Percentiles rank a stretch among this genome's conserved stretches.
phyloP scores from a whole-genome alignment of 805 yeast genomes.

The Starmerella bombi region DNA sequence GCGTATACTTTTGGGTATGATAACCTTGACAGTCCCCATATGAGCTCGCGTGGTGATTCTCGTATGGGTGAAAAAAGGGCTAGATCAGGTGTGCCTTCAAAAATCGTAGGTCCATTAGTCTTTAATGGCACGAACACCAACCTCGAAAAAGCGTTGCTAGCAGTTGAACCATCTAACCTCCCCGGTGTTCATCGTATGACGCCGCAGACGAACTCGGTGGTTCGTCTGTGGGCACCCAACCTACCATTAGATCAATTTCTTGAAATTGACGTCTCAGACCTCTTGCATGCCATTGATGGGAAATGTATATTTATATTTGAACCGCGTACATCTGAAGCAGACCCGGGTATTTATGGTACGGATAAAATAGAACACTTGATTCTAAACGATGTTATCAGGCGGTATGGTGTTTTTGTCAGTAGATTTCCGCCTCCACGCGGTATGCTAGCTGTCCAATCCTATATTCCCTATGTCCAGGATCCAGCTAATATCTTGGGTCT shows the following conservation, averaged over 20 bases:
- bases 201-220: constrained; percentile 9
- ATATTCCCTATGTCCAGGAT: constrained; percentile 21
- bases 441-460: background rate
- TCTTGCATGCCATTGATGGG: constrained; percentile 14
- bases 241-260: constrained; percentile 4
- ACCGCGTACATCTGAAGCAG: constrained; percentile 5
- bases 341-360: constrained; percentile 1
- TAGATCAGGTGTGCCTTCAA: constrained; percentile 13
- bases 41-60: too few relatives aligned
- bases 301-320: constrained; percentile 18
- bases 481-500: constrained; percentile 21
- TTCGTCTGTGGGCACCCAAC: constrained; percentile 15
- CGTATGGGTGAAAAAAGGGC: too few relatives aligned
- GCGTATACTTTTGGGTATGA: too few relatives aligned
- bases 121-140: constrained; percentile 8
- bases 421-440: constrained; percentile 1
- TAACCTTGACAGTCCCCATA: too few relatives aligned
- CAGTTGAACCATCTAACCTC: constrained; percentile 12
- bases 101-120: constrained; percentile 14
- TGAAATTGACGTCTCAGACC: constrained; percentile 5
- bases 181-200: constrained; percentile 21
- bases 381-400: constrained; percentile 10
- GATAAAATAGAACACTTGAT: constrained; percentile 4
- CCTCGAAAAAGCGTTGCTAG: constrained; percentile 11
- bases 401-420: constrained; percentile 13